Evolutionary conservation across 495 filamentous ascomycete genomes (phyloP).

Genomic region (Xylaria palmicola): DNA sequence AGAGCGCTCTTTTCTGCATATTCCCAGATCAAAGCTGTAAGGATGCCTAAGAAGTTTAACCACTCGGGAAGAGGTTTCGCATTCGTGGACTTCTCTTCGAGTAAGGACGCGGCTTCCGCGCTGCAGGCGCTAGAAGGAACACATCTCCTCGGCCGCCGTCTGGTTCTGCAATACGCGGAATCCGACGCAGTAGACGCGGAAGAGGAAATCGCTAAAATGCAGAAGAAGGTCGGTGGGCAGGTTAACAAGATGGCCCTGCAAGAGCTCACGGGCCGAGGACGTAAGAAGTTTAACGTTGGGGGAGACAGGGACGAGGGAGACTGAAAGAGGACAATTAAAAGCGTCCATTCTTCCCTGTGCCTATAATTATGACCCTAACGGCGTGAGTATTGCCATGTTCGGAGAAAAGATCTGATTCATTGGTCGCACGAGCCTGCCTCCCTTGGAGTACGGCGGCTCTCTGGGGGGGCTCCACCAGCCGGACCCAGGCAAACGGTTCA

Average conservation of each 20-base stretch:
- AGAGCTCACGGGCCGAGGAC: constrained; percentile 74
- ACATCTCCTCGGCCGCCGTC: constrained; percentile 82
- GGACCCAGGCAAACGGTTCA: constrained; percentile 24
- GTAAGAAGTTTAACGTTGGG: constrained; percentile 85
- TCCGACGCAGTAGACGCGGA: constrained; percentile 86
- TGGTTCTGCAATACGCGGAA: constrained; percentile 88
- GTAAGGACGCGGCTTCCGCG: constrained; percentile 89
- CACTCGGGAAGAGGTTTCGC: constrained; percentile 85
- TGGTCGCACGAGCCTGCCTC: constrained; percentile 26
- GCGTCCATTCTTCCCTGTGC: constrained; percentile 21
- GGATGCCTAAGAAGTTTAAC: constrained; percentile 93
- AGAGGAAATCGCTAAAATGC: constrained; percentile 93
- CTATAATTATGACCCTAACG: constrained; percentile 20
- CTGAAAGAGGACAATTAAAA: constrained; percentile 25
- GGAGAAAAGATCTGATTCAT: constrained; percentile 29
- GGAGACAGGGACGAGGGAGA: constrained; percentile 68
- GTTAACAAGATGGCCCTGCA: constrained; percentile 84
- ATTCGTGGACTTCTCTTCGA: constrained; percentile 93
- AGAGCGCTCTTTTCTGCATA: constrained; percentile 81
- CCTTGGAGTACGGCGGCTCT: constrained; percentile 25
- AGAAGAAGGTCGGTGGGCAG: constrained; percentile 87
- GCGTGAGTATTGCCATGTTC: constrained; percentile 29
- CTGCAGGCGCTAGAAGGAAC: constrained; percentile 88
- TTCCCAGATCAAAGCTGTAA: constrained; percentile 86
- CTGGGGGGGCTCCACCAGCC: constrained; percentile 15